These are phyloP conservation scores for Neoarthrinium moseri DNA, from an alignment of 2,329 filamentous ascomycete genomes.

Conservation along the genomic window DNA sequence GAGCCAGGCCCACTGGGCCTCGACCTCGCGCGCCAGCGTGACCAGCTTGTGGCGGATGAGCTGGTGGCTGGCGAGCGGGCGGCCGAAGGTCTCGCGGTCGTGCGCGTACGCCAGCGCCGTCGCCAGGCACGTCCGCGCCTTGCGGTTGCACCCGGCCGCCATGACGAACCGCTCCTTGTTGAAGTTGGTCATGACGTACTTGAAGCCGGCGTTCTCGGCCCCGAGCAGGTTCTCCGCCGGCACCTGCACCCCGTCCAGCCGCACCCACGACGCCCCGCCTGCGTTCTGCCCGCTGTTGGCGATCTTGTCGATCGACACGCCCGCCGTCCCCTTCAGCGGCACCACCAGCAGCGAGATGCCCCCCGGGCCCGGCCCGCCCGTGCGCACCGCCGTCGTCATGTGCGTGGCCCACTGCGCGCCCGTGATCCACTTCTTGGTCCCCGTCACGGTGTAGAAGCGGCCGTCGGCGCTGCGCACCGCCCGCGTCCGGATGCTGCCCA, in stretches of 20 bases:
- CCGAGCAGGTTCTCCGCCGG: slow-evolving; percentile 52
- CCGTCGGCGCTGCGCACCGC: slow-evolving; percentile 42
- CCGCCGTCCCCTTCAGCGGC: slow-evolving; percentile 42
- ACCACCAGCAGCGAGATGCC: slow-evolving; percentile 58
- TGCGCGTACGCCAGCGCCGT: slow-evolving; percentile 49
- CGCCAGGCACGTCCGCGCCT: slow-evolving; percentile 52
- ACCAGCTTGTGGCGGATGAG: slow-evolving; percentile 56
- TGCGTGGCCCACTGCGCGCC: slow-evolving; percentile 61
- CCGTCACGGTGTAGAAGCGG: slow-evolving; percentile 57
- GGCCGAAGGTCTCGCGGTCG: slow-evolving; percentile 53
- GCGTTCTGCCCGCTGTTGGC: slow-evolving; percentile 63
- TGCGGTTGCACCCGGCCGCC: slow-evolving; percentile 51
- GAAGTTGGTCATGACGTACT: slow-evolving; percentile 40
- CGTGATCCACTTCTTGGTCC: slow-evolving; percentile 67
- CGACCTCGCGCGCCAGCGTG: slow-evolving; percentile 54
- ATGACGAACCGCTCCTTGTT: slow-evolving; percentile 58
- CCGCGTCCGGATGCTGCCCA: slow-evolving; percentile 60
- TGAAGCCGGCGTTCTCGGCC: slow-evolving; percentile 51
- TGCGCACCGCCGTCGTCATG: slow-evolving; percentile 61
- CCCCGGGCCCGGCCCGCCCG: slow-evolving; percentile 47
- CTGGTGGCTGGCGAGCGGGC: slow-evolving; percentile 52
- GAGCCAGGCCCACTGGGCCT: slow-evolving; percentile 56
- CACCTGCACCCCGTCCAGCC: slow-evolving; percentile 51
- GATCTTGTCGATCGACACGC: slow-evolving; percentile 51
- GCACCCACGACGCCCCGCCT: slow-evolving; percentile 58